Base-by-base conservation (phyloP, 805 yeast genomes). In the Debaryomyces castellii region DNA sequence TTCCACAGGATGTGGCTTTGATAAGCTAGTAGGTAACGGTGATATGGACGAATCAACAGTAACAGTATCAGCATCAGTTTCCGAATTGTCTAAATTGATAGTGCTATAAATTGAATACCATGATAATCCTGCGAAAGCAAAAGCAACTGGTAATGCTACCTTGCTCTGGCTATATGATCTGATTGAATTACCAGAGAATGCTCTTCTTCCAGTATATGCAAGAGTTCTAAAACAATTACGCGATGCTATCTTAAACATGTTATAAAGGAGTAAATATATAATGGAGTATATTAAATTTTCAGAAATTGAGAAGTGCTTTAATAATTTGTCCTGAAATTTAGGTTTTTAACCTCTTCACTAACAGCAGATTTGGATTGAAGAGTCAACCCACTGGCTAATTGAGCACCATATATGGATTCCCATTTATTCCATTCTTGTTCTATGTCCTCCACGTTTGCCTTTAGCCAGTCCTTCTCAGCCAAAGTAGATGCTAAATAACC, bases 401-500 rank as follows among this genome's bases (percentile, higher is more conserved):
- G 77, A 3, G 71, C 58, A 36, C 66, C 67, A 48, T 69, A 49
- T 5, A 72, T 52, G 14, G 60, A 41, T 40, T 67, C 65, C 69
- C 74, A 69, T 43, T 61, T 63, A 12, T 44, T 50, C 72, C 73
- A 66, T 46, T 66, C 71, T 36, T 64, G 66, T 42, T 69, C 74
- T 24, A 62, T 56, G 9, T 54, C 40, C 14, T 48, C 49, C 1
- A 69, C 42, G 20, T 58, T 60, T 5, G 57, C 34, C 3, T 42
- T 44, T 23, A 66, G 48, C 71, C 71, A 68, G 33, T 59, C 52
- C 7, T 47, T 35, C 14, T 38, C 33, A 23, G 45, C 41, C 17
- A 66, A 39, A 14, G 57, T 48, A 2, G 83, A 67, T 10, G 80
- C 60, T 18, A 89, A 51, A 22, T 75, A 80, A 0, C 96, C 96